phyloP scores from a whole-genome alignment of 2,329 filamentous ascomycete genomes.

The Lachnellula willkommii region DNA sequence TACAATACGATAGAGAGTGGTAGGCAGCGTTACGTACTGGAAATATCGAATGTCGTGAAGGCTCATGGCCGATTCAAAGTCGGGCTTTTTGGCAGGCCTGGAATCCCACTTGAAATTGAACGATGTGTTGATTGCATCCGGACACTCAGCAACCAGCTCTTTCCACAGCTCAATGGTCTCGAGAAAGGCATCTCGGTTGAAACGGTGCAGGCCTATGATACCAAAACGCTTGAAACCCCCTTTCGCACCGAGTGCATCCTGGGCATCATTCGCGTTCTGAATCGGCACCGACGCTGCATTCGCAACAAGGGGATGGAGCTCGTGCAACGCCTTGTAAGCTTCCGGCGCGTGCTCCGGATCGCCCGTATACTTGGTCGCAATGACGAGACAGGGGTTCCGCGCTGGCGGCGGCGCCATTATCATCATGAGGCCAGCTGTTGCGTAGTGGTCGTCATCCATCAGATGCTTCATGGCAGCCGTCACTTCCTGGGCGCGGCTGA shows the following conservation, averaged over 20 bases:
- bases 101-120: conserved; percentile 12
- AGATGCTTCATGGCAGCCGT: conserved; percentile 19
- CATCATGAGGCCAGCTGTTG: conserved; percentile 7
- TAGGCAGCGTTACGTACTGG: not conserved
- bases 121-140: conserved; percentile 6
- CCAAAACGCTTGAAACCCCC: conserved; percentile 8
- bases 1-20: not conserved
- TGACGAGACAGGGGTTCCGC: conserved; percentile 3
- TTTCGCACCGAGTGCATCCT: conserved; percentile 4
- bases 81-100: not conserved
- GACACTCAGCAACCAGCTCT: conserved; percentile 3
- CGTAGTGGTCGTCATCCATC: conserved; percentile 1
- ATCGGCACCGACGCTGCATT: conserved; percentile 1
- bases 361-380: conserved; percentile 2
- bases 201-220: conserved; percentile 3
- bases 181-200: conserved; percentile 5
- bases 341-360: not conserved
- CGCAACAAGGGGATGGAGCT: not conserved
- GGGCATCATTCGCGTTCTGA: conserved; percentile 3
- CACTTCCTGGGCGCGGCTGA: conserved; percentile 26
- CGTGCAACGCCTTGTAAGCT: not conserved
- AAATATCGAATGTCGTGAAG: conserved; percentile 5
- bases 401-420: conserved; percentile 6
- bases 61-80: conserved; percentile 4
- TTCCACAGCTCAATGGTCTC: conserved; percentile 3